Conservation (phyloP, 2,329 filamentous ascomycete species). For the Aphanocladium album region DNA sequence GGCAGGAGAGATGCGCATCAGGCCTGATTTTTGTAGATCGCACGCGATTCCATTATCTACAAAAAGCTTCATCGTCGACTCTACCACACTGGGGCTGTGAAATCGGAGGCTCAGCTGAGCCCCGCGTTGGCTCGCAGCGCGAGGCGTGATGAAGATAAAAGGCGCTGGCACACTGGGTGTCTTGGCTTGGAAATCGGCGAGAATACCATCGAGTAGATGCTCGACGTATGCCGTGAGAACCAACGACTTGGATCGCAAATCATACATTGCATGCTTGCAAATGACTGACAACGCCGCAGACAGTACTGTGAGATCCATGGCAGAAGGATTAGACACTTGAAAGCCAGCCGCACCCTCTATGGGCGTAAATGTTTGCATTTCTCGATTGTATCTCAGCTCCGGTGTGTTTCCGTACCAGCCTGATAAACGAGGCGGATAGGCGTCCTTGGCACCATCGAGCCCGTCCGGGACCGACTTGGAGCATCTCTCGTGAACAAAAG, state of each 20-base stretch:
- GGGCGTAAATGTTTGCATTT: constrained; percentile 66
- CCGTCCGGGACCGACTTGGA: constrained; percentile 45
- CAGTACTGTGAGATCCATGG: constrained; percentile 69
- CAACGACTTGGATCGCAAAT: constrained; percentile 65
- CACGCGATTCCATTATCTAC: constrained; percentile 67
- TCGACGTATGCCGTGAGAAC: constrained; percentile 74
- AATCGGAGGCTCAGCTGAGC: constrained; percentile 74
- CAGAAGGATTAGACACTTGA: constrained; percentile 76
- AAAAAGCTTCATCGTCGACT: constrained; percentile 58
- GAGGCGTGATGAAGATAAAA: constrained; percentile 64
- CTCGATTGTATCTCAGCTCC: constrained; percentile 72
- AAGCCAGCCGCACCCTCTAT: constrained; percentile 74
- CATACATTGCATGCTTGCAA: constrained; percentile 61
- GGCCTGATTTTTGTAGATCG: constrained; percentile 80
- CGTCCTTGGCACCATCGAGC: constrained; percentile 26
- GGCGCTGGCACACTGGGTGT: constrained; percentile 27
- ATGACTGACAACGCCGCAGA: constrained; percentile 70
- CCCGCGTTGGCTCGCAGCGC: constrained; percentile 61
- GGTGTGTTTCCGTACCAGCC: constrained; percentile 89
- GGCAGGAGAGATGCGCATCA: constrained; percentile 76
- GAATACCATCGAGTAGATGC: constrained; percentile 49
- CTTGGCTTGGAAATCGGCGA: constrained; percentile 23
- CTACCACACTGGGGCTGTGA: constrained; percentile 59
- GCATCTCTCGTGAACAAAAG: constrained; percentile 75
- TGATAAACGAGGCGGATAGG: constrained; percentile 61